phyloP scores from a whole-genome alignment of 352 stramenopile species.

The Phytophthora podocarpi region DNA sequence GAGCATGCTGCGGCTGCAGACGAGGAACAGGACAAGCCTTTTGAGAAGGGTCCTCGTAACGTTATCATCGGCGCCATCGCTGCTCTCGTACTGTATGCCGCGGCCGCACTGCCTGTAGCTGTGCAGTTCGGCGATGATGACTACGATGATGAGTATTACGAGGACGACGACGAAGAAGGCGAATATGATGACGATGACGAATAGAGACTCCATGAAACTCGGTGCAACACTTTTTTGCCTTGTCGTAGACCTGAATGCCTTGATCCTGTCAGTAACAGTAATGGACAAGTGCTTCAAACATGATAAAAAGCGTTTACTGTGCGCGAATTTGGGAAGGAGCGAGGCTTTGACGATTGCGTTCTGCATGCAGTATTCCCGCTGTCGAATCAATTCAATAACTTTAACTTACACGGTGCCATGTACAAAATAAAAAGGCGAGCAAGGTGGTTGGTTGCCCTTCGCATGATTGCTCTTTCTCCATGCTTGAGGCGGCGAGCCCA shows the following conservation, averaged over 20 bases:
- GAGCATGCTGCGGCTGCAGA: slow-evolving; percentile 1
- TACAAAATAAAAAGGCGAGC: slow-evolving; percentile 49
- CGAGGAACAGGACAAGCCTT: slow-evolving; percentile 42
- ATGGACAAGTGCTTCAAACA: too few relatives aligned
- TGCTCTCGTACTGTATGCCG: slow-evolving; percentile 72
- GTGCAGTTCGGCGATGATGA: slow-evolving; percentile 58
- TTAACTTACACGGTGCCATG: slow-evolving; percentile 47
- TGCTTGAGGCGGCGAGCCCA: slow-evolving; percentile 3
- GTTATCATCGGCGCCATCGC: slow-evolving; percentile 79
- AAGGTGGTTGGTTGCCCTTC: slow-evolving; percentile 17
- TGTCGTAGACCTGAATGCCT: not conserved
- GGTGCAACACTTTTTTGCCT: not conserved
- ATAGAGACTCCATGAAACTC: slow-evolving; percentile 22
- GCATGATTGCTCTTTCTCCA: slow-evolving; percentile 18
- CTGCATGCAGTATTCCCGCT: slow-evolving; percentile 9
- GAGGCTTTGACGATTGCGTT: slow-evolving; percentile 4
- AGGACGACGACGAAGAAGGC: slow-evolving; percentile 46
- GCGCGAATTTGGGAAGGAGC: not conserved
- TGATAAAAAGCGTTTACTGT: too few relatives aligned
- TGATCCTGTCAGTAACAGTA: too few relatives aligned
- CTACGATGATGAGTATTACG: slow-evolving; percentile 45
- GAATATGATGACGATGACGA: slow-evolving; percentile 22
- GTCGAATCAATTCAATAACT: slow-evolving; percentile 45
- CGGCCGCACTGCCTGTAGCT: slow-evolving; percentile 65
- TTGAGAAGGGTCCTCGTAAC: slow-evolving; percentile 81